phyloP scores from a whole-genome alignment of 2,329 filamentous ascomycete genomes.

The Arthroderma sp. region DNA sequence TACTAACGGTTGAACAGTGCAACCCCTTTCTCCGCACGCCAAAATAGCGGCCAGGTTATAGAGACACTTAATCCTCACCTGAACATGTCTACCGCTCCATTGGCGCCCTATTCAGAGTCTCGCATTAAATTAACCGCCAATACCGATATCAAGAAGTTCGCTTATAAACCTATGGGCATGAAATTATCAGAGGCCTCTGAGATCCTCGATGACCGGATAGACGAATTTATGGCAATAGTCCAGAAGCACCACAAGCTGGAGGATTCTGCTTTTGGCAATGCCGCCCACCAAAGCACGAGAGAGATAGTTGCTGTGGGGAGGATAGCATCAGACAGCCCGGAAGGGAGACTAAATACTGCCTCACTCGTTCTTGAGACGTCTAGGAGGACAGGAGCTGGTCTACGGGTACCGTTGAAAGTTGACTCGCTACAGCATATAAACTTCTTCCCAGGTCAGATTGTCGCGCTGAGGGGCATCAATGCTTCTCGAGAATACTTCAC shows the following conservation, averaged over 20 bases:
- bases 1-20: constrained; percentile 19
- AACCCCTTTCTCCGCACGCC: constrained; percentile 62
- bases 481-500: constrained; percentile 72
- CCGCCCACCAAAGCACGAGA: constrained; percentile 68
- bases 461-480: constrained; percentile 77
- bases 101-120: constrained; percentile 59
- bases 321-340: constrained; percentile 76
- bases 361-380: constrained; percentile 84
- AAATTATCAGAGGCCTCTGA: constrained; percentile 86
- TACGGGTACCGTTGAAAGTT: constrained; percentile 68
- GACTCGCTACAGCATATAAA: constrained; percentile 57
- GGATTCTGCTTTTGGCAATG: constrained; percentile 72
- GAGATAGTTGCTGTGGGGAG: constrained; percentile 84
- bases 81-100: constrained; percentile 52
- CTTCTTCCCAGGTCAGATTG: constrained; percentile 91
- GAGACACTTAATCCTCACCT: constrained; percentile 75
- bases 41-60: constrained; percentile 66
- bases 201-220: constrained; percentile 87
- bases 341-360: constrained; percentile 73
- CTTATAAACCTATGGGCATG: constrained; percentile 88
- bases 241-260: constrained; percentile 65
- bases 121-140: constrained; percentile 76
- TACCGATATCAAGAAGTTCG: constrained; percentile 80
- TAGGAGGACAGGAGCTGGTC: constrained; percentile 66
- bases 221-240: constrained; percentile 67